phyloP scores from a whole-genome alignment of 1,284 basidiomycete species.

The Sanguinoderma infundibulare region DNA sequence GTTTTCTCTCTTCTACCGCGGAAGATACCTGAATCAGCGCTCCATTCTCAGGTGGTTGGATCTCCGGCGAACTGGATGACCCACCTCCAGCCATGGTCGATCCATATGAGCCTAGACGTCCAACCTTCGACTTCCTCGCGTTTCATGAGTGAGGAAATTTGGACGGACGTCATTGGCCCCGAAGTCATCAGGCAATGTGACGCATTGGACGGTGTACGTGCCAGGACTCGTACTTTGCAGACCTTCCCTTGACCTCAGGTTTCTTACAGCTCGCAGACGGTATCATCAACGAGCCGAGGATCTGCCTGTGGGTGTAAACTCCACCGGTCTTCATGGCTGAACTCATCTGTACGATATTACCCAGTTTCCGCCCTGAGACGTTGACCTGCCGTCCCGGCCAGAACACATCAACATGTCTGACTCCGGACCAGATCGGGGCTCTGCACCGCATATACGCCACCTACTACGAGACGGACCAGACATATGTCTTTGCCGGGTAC shows the following conservation, averaged over 20 bases:
- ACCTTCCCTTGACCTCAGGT: neutral
- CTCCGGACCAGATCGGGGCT: constrained; percentile 36
- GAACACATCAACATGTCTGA: constrained; percentile 37
- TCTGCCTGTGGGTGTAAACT: constrained; percentile 28
- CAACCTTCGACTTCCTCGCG: constrained; percentile 25
- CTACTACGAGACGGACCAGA: constrained; percentile 34
- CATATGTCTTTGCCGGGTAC: constrained; percentile 28
- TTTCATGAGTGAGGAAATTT: constrained; percentile 29
- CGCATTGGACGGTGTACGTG: constrained; percentile 34
- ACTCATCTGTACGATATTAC: neutral
- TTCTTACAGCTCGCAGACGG: constrained; percentile 32
- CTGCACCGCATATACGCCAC: constrained; percentile 37
- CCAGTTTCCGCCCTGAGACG: constrained; percentile 35
- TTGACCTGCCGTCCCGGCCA: constrained; percentile 33
- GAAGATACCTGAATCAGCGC: neutral
- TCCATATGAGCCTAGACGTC: constrained; percentile 29
- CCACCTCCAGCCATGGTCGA: constrained; percentile 29
- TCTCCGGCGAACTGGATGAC: constrained; percentile 33
- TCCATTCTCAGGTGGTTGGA: constrained; percentile 28
- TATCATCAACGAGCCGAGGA: constrained; percentile 39
- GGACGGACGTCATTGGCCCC: constrained; percentile 29
- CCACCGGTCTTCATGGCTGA: neutral
- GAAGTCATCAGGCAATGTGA: constrained; percentile 38
- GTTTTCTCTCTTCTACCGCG: neutral
- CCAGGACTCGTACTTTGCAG: neutral